These are phyloP conservation scores for Daldinia loculata DNA, from an alignment of 495 filamentous ascomycete genomes.

Conservation along the genomic window DNA sequence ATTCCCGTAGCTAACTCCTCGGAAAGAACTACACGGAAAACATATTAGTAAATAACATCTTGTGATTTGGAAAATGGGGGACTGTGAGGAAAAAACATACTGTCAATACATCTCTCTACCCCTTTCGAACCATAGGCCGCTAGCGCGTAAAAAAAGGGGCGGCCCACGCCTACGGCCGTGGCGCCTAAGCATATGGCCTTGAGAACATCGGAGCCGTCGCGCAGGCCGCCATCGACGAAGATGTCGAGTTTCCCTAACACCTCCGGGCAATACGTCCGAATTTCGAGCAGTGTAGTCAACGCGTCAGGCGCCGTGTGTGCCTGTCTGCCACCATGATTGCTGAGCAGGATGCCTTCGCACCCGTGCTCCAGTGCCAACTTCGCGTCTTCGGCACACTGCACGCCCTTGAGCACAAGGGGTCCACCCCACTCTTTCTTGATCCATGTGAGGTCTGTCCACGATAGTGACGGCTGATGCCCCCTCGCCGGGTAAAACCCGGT, in stretches of 20 bases:
- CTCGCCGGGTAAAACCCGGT: constrained; percentile 46
- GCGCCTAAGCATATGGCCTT: constrained; percentile 88
- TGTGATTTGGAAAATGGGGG: not conserved
- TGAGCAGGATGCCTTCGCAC: constrained; percentile 81
- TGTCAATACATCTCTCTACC: constrained; percentile 62
- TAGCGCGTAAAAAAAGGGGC: constrained; percentile 89
- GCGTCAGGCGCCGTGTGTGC: constrained; percentile 86
- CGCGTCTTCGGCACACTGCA: constrained; percentile 87
- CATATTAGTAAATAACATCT: constrained; percentile 12
- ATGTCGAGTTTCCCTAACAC: constrained; percentile 79
- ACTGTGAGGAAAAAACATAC: constrained; percentile 26
- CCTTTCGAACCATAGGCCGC: constrained; percentile 80
- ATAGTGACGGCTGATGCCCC: constrained; percentile 68
- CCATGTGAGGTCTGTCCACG: constrained; percentile 89
- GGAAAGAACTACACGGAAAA: constrained; percentile 32
- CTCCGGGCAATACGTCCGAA: constrained; percentile 65
- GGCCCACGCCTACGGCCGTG: constrained; percentile 83
- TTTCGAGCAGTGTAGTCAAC: constrained; percentile 80
- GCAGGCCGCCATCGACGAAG: constrained; percentile 81
- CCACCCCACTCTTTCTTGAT: constrained; percentile 81
- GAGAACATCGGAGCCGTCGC: constrained; percentile 85
- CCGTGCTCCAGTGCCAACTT: constrained; percentile 74
- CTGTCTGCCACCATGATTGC: constrained; percentile 88
- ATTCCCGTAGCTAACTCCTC: constrained; percentile 42
- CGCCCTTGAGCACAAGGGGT: constrained; percentile 86